Conservation (phyloP, 169 alveolate species). For the Amoebophrya sp. region DNA sequence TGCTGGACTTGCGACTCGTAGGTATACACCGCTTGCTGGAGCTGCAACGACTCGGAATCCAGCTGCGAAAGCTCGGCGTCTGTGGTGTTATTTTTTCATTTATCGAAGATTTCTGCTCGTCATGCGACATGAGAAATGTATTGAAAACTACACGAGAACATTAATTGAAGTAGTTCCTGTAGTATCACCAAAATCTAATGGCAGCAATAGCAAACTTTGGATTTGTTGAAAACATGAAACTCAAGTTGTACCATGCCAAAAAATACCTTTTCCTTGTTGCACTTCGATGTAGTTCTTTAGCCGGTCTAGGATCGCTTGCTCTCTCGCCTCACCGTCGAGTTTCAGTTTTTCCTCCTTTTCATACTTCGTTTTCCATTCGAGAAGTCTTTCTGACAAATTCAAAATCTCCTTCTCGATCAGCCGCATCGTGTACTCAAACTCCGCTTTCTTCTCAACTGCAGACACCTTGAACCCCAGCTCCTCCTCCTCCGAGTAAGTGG, state of each 20-base stretch:
- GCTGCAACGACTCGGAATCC: not conserved
- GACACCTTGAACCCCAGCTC: not conserved
- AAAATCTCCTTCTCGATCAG: not conserved
- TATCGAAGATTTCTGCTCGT: too few species aligned
- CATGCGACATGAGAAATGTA: too few species aligned
- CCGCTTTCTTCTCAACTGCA: not conserved
- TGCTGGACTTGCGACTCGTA: not conserved
- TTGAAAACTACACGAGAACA: too few species aligned
- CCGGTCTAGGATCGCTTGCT: not conserved
- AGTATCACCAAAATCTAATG: too few species aligned
- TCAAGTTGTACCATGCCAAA: too few species aligned
- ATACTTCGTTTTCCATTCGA: not conserved
- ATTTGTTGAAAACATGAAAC: too few species aligned
- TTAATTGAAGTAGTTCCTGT: too few species aligned
- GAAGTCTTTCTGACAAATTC: not conserved
- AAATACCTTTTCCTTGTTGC: not conserved
- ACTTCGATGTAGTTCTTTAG: not conserved
- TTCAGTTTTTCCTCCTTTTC: not conserved
- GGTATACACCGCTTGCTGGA: not conserved
- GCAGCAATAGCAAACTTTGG: too few species aligned
- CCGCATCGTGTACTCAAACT: not conserved
- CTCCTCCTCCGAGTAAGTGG: not conserved
- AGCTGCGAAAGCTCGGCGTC: not conserved
- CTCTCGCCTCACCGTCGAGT: not conserved
- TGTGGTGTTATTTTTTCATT: too few species aligned